phyloP scores from a whole-genome alignment of 2,329 filamentous ascomycete genomes.

The Fusarium pseudonygamai region DNA sequence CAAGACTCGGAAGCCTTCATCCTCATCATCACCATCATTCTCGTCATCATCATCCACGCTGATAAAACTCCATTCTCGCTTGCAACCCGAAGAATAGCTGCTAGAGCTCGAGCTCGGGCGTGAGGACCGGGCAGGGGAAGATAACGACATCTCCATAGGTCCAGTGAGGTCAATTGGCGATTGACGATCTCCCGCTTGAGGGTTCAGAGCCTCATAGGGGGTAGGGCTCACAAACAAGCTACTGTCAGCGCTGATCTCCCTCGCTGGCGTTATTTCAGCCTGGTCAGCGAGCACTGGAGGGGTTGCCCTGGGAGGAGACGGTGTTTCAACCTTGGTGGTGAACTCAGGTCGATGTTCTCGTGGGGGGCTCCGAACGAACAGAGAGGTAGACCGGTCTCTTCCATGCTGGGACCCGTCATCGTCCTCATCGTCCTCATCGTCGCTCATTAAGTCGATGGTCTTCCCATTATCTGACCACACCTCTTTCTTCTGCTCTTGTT shows the following conservation, averaged over 20 bases:
- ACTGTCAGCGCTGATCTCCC: slow-evolving; percentile 22
- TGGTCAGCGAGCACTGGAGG: too few relatives aligned
- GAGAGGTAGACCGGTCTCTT: neutral
- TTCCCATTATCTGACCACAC: neutral
- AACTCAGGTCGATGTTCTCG: neutral
- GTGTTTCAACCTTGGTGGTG: slow-evolving; percentile 9
- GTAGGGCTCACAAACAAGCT: slow-evolving; percentile 29
- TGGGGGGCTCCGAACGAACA: slow-evolving; percentile 13
- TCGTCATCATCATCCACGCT: neutral
- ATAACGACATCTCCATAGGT: neutral
- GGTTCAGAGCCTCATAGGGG: slow-evolving; percentile 1
- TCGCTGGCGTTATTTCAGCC: neutral
- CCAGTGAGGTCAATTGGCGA: neutral
- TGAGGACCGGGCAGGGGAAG: neutral
- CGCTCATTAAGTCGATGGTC: slow-evolving; percentile 4
- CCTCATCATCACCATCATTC: neutral
- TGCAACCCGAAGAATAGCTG: neutral
- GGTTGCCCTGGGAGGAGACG: neutral
- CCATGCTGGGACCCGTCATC: neutral
- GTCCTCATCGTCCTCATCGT: neutral
- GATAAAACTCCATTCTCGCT: neutral
- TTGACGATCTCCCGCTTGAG: neutral
- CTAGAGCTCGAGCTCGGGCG: neutral
- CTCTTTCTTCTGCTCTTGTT: neutral
- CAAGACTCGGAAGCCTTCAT: neutral